Evolutionary conservation across 2,329 filamentous ascomycete genomes (phyloP).

Genomic region (Cercospora janseana): DNA sequence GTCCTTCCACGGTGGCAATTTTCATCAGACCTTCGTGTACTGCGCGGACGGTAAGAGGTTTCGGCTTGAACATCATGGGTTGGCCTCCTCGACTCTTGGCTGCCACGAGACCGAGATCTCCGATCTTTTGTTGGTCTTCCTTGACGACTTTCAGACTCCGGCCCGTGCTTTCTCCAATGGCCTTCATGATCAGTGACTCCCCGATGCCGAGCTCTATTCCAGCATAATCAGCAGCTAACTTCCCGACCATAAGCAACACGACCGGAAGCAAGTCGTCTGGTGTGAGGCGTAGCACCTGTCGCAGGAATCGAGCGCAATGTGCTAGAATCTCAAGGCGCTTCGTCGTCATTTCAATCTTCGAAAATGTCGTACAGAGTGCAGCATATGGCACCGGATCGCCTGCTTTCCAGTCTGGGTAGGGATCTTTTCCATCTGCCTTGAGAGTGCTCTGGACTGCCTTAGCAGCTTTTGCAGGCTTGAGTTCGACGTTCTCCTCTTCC

Average conservation of each 20-base stretch:
- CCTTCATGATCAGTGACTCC: conserved; percentile 97
- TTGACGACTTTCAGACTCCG: conserved; percentile 87
- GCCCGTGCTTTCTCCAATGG: conserved; percentile 91
- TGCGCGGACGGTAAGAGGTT: conserved; percentile 78
- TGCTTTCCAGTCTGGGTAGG: conserved; percentile 92
- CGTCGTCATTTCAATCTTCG: conserved; percentile 88
- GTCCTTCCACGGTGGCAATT: conserved; percentile 82
- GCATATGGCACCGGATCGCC: conserved; percentile 90
- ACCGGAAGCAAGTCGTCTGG: conserved; percentile 84
- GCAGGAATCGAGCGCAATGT: conserved; percentile 84
- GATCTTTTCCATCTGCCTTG: conserved; percentile 66
- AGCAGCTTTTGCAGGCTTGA: conserved; percentile 69
- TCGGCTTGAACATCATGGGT: conserved; percentile 97
- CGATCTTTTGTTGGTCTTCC: conserved; percentile 92
- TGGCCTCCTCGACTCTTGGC: conserved; percentile 94
- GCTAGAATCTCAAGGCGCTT: conserved; percentile 86
- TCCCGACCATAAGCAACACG: conserved; percentile 95
- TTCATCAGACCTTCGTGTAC: conserved; percentile 85
- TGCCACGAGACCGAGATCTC: conserved; percentile 89
- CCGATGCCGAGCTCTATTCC: conserved; percentile 98
- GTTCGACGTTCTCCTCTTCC: conserved; percentile 65
- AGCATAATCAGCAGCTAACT: conserved; percentile 92
- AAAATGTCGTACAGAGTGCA: conserved; percentile 91
- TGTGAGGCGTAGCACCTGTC: conserved; percentile 89
- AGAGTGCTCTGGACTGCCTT: conserved; percentile 78